Conservation (phyloP, 345 rosid genomes). For the Hibiscus syriacus region DNA sequence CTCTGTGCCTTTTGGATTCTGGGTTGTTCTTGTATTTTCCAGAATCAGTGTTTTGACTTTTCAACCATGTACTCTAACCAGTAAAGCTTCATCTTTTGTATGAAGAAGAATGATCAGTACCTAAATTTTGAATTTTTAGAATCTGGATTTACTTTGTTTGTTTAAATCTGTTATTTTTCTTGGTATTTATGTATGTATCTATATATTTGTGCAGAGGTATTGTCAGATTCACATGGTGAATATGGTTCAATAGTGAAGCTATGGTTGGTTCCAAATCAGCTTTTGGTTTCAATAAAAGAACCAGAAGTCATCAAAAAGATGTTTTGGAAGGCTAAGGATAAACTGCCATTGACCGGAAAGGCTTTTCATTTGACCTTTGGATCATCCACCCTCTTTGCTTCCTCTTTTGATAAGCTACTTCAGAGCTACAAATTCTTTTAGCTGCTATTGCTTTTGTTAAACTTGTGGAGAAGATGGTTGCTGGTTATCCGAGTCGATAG, state of each 20-base stretch:
- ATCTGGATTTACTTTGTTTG: neutral
- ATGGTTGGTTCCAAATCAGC: constrained; percentile 64
- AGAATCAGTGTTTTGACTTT: neutral
- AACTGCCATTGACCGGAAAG: constrained; percentile 44
- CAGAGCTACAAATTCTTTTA: neutral
- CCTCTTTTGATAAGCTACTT: constrained; percentile 42
- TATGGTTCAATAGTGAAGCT: constrained; percentile 56
- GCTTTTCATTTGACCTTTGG: constrained; percentile 54
- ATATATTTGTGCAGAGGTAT: constrained; percentile 22
- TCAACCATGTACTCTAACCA: neutral
- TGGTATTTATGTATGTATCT: too few species aligned
- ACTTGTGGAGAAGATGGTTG: neutral
- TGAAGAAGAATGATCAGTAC: neutral
- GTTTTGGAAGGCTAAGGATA: constrained; percentile 57
- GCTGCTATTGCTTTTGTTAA: neutral
- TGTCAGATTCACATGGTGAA: constrained; percentile 34
- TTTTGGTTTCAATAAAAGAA: constrained; percentile 52
- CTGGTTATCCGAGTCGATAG: neutral
- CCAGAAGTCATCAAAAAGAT: constrained; percentile 39
- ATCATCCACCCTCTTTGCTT: constrained; percentile 41
- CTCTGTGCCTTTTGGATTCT: neutral
- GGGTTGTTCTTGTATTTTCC: neutral
- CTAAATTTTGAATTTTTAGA: neutral
- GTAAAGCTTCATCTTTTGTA: neutral
- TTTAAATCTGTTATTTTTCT: neutral